Evolutionary conservation across 2,329 filamentous ascomycete genomes (phyloP).

Genomic region (Teratosphaeria epicoccoides): DNA sequence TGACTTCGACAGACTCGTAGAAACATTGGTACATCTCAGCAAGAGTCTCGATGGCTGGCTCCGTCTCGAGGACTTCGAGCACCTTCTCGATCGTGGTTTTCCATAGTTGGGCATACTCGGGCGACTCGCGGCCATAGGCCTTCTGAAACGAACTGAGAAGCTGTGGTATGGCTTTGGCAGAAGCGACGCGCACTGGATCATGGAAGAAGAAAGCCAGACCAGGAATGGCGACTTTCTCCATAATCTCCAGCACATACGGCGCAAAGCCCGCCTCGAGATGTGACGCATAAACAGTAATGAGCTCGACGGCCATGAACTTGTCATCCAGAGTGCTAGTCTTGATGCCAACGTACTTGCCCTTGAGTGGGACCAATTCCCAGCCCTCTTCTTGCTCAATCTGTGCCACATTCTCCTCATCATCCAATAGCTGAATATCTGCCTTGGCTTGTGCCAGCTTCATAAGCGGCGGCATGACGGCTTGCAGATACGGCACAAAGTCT

Average conservation of each 20-base stretch:
- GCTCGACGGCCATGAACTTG: slow-evolving; percentile 98
- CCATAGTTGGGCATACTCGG: slow-evolving; percentile 75
- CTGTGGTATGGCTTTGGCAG: slow-evolving; percentile 87
- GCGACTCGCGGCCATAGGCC: slow-evolving; percentile 69
- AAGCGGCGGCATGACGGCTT: slow-evolving; percentile 87
- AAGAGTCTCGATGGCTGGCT: slow-evolving; percentile 90
- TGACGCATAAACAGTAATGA: slow-evolving; percentile 93
- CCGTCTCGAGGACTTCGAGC: slow-evolving; percentile 82
- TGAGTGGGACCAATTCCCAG: slow-evolving; percentile 93
- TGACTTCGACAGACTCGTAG: slow-evolving; percentile 93
- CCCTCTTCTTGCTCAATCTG: slow-evolving; percentile 89
- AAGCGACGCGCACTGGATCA: slow-evolving; percentile 88
- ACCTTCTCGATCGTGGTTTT: slow-evolving; percentile 76
- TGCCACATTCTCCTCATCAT: slow-evolving; percentile 89
- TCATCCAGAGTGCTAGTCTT: slow-evolving; percentile 94
- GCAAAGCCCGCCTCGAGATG: slow-evolving; percentile 89
- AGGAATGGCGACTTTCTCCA: slow-evolving; percentile 92
- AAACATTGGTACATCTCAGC: slow-evolving; percentile 99
- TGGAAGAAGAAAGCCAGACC: slow-evolving; percentile 98
- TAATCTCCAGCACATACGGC: slow-evolving; percentile 80
- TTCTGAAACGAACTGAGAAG: slow-evolving; percentile 91
- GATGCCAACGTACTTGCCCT: slow-evolving; percentile 97
- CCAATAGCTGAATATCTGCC: slow-evolving; percentile 90
- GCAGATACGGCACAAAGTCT: slow-evolving; percentile 87
- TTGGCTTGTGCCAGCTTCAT: slow-evolving; percentile 86